phyloP scores from a whole-genome alignment of 1,139 yeast genomes.

The Blastobotrys proliferans region DNA sequence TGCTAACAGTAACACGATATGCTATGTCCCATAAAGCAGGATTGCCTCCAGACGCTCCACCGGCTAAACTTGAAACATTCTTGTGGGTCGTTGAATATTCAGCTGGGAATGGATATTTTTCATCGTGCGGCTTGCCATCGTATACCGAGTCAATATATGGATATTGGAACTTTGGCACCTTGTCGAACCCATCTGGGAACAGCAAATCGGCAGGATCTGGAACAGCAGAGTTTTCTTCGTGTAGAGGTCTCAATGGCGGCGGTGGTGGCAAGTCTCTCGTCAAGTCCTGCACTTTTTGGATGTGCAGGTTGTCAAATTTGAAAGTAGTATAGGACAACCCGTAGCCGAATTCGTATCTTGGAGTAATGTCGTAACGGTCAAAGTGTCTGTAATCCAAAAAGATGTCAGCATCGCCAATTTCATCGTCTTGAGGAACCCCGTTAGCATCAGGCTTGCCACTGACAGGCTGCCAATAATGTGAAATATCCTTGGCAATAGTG shows the following conservation, averaged over 20 bases:
- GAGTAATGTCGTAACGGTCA: constrained; percentile 53
- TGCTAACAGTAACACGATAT: constrained; percentile 47
- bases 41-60: constrained; percentile 56
- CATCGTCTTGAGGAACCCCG: constrained; percentile 41
- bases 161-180: constrained; percentile 25
- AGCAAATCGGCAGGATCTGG: constrained; percentile 36
- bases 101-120: constrained; percentile 54
- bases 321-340: constrained; percentile 53
- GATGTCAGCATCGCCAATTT: constrained; percentile 29
- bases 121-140: constrained; percentile 41
- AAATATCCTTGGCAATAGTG: constrained; percentile 55
- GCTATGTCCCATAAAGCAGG: constrained; percentile 45
- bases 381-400: constrained; percentile 50
- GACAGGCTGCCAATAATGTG: no score
- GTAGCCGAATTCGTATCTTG: constrained; percentile 59
- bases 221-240: constrained; percentile 30
- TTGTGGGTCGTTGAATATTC: constrained; percentile 44
- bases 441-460: no score
- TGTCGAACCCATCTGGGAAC: constrained; percentile 39
- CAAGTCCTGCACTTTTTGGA: constrained; percentile 44
- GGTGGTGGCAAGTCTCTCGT: constrained; percentile 50
- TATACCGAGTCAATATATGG: constrained; percentile 27
- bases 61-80: constrained; percentile 41
- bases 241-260: constrained; percentile 45
- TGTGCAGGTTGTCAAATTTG: constrained; percentile 33